Evolutionary conservation across 2,329 filamentous ascomycete genomes (phyloP), one percentile per base, ranked within the genome.

Genomic region (Colletotrichum agaves): DNA sequence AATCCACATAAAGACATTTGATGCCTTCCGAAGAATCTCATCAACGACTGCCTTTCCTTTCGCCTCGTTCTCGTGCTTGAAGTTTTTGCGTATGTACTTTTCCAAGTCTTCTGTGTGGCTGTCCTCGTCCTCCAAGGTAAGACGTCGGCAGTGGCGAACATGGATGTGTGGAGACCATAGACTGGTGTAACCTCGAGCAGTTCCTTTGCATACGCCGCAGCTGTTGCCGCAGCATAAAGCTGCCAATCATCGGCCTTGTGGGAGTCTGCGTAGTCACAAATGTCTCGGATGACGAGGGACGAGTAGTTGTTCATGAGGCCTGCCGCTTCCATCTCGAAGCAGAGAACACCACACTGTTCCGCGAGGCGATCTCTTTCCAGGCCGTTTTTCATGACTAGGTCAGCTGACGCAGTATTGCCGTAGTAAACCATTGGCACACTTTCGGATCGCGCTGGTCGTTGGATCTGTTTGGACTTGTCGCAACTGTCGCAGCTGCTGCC

Each of bases 1-100:
- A 4, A 80, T 75, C 82, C 82, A 84, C 44, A 85, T 73, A 19
- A 86, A 85, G 0, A 85, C 74, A 0, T 80, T 79, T 0, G 77
- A 74, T 2, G 82, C 77, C 44, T 80, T 83, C 1, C 75, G 33
- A 0, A 77, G 57, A 1, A 85, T 69, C 0, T 77, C n/a, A 0
- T 3, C 5, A 1, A 7, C 21, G 0, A 69, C 7, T 0, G 44
- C 31, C 1, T 61, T 39, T 2, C n/a, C 37, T 3, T 19, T 31
- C 2, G 17, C 8, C 0, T 31, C 0, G n/a, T 43, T 0, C 23
- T 41, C 0, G n/a, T 47, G 27, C 5, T 21, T 39, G 3, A 77
- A 61, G 2, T 70, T 37, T 0, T 15, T 39, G 0, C 41, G 41
- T 0, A 77, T 65, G 1, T 74, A 80, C 0, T 56, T 62, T 10